Percentiles rank a stretch among this genome's conserved stretches.
Evolutionary conservation across 768 basidiomycete species (phyloP).

Genomic region (Mycena indigotica): DNA sequence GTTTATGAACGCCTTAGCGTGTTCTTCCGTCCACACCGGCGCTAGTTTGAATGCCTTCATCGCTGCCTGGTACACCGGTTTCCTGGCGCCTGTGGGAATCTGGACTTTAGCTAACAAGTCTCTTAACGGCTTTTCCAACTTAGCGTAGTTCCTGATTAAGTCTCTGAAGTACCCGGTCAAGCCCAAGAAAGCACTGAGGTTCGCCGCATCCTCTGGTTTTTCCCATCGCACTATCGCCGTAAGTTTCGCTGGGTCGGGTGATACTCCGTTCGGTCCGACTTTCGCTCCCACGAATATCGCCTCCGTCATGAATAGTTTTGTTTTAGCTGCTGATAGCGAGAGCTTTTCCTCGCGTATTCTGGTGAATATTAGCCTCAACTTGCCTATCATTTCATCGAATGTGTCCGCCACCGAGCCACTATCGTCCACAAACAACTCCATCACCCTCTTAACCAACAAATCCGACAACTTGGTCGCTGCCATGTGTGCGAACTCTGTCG

Average conservation of each 20-base stretch:
- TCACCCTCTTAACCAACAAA: constrained; percentile 18
- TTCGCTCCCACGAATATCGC: constrained; percentile 37
- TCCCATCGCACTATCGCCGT: constrained; percentile 39
- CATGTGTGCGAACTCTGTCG: constrained; percentile 35
- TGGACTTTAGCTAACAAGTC: constrained; percentile 29
- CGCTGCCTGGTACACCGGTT: constrained; percentile 28
- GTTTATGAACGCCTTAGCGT: constrained; percentile 25
- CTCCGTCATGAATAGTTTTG: constrained; percentile 36
- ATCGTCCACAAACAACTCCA: constrained; percentile 44
- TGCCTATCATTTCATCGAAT: constrained; percentile 31
- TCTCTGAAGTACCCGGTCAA: constrained; percentile 36
- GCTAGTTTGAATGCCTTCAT: constrained; percentile 24
- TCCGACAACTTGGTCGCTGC: constrained; percentile 29
- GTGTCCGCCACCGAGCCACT: constrained; percentile 33
- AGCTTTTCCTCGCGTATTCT: constrained; percentile 30
- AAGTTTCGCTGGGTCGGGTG: constrained; percentile 38
- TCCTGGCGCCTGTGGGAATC: constrained; percentile 21
- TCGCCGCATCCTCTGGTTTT: constrained; percentile 27
- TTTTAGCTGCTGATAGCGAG: constrained; percentile 40
- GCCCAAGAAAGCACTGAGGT: constrained; percentile 37
- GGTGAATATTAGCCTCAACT: constrained; percentile 29
- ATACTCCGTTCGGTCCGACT: constrained; percentile 35
- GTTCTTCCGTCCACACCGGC: constrained; percentile 17
- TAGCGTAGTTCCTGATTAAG: constrained; percentile 37
- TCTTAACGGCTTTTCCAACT: constrained; percentile 32